These are phyloP conservation scores for Echinosophora koreensis DNA, from an alignment of 306 rosid genomes.

Conservation along the genomic window DNA sequence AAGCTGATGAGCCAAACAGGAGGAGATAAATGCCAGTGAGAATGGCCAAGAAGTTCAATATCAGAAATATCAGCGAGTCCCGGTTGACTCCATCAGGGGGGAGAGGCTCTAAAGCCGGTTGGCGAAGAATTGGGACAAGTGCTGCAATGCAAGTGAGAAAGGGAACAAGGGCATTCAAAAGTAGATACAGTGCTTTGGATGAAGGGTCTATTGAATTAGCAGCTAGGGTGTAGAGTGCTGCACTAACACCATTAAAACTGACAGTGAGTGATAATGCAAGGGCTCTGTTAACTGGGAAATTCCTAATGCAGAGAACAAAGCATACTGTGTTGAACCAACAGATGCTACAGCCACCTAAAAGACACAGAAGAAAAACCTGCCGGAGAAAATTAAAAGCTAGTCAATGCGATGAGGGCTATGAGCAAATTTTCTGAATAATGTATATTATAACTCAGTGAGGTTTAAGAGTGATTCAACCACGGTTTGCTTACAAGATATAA, in stretches of 20 bases:
- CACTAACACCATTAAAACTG: conserved; percentile 93
- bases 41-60: conserved; percentile 75
- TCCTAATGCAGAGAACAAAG: conserved; percentile 89
- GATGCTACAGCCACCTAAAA: conserved; percentile 89
- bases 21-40: conserved; percentile 86
- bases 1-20: conserved; percentile 63
- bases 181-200: conserved; percentile 67
- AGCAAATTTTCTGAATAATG: conserved; percentile 8
- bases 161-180: conserved; percentile 82
- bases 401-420: conserved; percentile 23
- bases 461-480: conserved; percentile 4
- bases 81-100: conserved; percentile 68
- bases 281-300: conserved; percentile 77
- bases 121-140: conserved; percentile 76
- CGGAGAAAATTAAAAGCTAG: conserved; percentile 26
- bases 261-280: conserved; percentile 94
- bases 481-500: conserved; percentile 26
- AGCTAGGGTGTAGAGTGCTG: conserved; percentile 86
- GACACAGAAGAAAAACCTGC: conserved; percentile 84
- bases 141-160: conserved; percentile 67
- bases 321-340: conserved; percentile 99
- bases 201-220: conserved; percentile 80
- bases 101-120: conserved; percentile 69
- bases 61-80: conserved; percentile 77
- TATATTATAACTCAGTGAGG: conserved; percentile 14